Conservation (phyloP, 2,329 filamentous ascomycete genomes). For the Colletotrichum incanum region DNA sequence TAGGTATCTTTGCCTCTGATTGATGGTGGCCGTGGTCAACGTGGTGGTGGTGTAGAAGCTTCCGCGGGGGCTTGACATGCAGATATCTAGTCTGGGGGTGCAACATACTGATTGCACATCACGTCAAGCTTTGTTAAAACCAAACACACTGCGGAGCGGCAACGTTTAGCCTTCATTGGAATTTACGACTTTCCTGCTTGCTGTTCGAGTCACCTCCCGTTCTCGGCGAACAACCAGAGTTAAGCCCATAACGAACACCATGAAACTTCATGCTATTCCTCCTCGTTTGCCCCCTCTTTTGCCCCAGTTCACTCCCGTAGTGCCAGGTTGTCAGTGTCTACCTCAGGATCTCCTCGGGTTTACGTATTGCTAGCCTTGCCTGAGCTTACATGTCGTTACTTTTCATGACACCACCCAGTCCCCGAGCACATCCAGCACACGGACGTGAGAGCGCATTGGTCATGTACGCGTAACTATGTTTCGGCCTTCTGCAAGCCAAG, state of each 20-base stretch:
- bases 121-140: not conserved
- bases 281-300: not conserved
- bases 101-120: slow-evolving; percentile 13
- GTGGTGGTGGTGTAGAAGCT: slow-evolving; percentile 21
- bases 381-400: not conserved
- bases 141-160: not conserved
- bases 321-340: slow-evolving; percentile 1
- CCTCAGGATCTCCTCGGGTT: slow-evolving; percentile 5
- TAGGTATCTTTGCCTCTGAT: slow-evolving; percentile 2
- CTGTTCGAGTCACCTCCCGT: not conserved
- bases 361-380: slow-evolving; percentile 11
- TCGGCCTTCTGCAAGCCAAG: slow-evolving; percentile 33
- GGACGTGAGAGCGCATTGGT: slow-evolving; percentile 23
- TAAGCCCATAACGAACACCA: not conserved
- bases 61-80: slow-evolving; percentile 2
- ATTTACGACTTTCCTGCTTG: not conserved
- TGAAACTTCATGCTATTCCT: not conserved
- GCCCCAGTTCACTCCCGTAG: not conserved
- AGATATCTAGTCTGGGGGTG: slow-evolving; percentile 17
- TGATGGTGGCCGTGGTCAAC: not conserved
- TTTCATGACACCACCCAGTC: not conserved
- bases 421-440: slow-evolving; percentile 15
- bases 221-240: too few relatives aligned
- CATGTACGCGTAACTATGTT: slow-evolving; percentile 34
- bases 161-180: not conserved